phyloP scores from a whole-genome alignment of 805 yeast genomes.

The Wickerhamomyces strasburgensis region DNA sequence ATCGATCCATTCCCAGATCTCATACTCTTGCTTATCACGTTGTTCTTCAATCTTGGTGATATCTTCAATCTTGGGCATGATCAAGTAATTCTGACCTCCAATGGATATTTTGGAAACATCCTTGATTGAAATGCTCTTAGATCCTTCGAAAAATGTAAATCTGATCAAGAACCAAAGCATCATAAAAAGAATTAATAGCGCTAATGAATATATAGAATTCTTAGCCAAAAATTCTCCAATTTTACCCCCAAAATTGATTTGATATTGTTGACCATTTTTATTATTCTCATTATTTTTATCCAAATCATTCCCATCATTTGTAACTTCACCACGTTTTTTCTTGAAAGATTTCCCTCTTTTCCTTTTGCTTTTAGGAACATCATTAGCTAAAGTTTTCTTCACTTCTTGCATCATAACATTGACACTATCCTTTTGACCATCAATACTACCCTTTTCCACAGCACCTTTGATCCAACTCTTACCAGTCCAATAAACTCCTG shows the following conservation, averaged over 20 bases:
- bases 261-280: slow-evolving; percentile 4
- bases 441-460: slow-evolving; percentile 69
- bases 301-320: neutral
- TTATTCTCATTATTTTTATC: neutral
- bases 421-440: slow-evolving; percentile 65
- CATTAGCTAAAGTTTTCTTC: slow-evolving; percentile 25
- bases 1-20: slow-evolving; percentile 28
- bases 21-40: slow-evolving; percentile 16
- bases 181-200: neutral
- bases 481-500: slow-evolving; percentile 65
- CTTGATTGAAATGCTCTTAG: neutral
- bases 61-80: slow-evolving; percentile 18
- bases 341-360: slow-evolving; percentile 14
- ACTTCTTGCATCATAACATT: slow-evolving; percentile 39
- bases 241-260: neutral
- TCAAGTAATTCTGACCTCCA: slow-evolving; percentile 18
- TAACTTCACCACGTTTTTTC: slow-evolving; percentile 1
- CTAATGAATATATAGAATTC: neutral
- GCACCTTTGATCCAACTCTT: slow-evolving; percentile 74
- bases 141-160: neutral
- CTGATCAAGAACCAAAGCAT: neutral
- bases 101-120: slow-evolving; percentile 16
- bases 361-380: slow-evolving; percentile 13
- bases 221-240: neutral
- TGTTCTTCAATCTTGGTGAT: slow-evolving; percentile 2